Conservation (phyloP, 306 rosid species). For the Potentilla sterilis region DNA sequence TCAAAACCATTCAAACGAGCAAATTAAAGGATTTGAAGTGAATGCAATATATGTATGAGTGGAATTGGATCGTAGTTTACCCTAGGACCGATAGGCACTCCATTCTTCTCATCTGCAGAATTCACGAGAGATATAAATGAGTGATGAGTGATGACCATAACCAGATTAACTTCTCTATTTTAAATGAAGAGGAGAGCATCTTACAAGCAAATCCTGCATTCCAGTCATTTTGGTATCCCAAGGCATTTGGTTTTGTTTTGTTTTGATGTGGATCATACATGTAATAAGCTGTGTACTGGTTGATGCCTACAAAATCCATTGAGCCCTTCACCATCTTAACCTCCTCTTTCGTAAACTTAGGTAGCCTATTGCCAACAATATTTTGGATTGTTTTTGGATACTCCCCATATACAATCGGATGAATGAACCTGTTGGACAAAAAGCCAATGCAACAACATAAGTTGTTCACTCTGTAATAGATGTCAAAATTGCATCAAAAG, state of each 20-base stretch:
- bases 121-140: conserved; percentile 10
- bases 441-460: not conserved
- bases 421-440: conserved; percentile 60
- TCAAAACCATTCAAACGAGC: not conserved
- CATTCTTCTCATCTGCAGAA: conserved; percentile 68
- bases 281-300: conserved; percentile 76
- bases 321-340: conserved; percentile 83
- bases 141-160: no score
- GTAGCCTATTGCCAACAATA: conserved; percentile 78
- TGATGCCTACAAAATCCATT: conserved; percentile 73
- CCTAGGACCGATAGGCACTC: conserved; percentile 73
- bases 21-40: not conserved
- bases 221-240: conserved; percentile 86
- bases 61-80: conserved; percentile 22
- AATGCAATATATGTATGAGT: no score
- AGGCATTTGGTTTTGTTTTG: conserved; percentile 46
- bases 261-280: conserved; percentile 53
- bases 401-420: conserved; percentile 86
- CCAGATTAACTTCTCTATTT: not conserved
- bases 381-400: conserved; percentile 79
- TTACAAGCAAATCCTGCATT: conserved; percentile 79
- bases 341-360: conserved; percentile 75
- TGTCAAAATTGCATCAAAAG: not conserved
- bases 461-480: not conserved
- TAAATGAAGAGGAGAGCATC: conserved; percentile 19